Conservation (phyloP, 2,329 filamentous ascomycete genomes). For the Aspergillus hiratsukae region DNA sequence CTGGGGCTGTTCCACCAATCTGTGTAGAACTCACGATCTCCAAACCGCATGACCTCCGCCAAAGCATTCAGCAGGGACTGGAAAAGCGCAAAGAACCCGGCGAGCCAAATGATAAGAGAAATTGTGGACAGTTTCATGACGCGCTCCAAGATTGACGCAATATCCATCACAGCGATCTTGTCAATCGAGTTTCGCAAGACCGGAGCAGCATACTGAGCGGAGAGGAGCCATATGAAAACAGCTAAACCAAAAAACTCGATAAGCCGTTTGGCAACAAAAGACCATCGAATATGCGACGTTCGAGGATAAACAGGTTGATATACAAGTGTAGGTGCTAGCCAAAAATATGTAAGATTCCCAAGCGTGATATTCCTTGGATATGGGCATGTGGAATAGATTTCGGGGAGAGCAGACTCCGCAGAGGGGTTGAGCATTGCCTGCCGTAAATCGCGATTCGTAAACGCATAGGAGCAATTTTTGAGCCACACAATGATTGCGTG, state of each 20-base stretch:
- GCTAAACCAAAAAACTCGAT: slow-evolving; percentile 71
- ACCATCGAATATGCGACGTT: slow-evolving; percentile 74
- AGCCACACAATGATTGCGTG: slow-evolving; percentile 95
- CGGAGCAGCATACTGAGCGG: slow-evolving; percentile 89
- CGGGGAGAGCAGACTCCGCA: slow-evolving; percentile 63
- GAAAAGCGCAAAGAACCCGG: slow-evolving; percentile 94
- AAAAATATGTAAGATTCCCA: slow-evolving; percentile 86
- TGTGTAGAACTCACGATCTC: slow-evolving; percentile 89
- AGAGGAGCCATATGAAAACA: slow-evolving; percentile 92
- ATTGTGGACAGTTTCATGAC: slow-evolving; percentile 95
- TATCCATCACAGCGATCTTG: slow-evolving; percentile 75
- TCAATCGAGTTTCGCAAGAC: slow-evolving; percentile 84
- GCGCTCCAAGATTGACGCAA: slow-evolving; percentile 78
- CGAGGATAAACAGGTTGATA: slow-evolving; percentile 97
- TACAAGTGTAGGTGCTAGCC: slow-evolving; percentile 93
- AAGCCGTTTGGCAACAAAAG: slow-evolving; percentile 78
- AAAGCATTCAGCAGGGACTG: slow-evolving; percentile 88
- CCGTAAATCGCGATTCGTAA: slow-evolving; percentile 92
- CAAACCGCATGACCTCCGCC: slow-evolving; percentile 84
- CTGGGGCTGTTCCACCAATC: slow-evolving; percentile 97
- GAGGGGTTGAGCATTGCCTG: slow-evolving; percentile 83
- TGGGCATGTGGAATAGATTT: slow-evolving; percentile 75
- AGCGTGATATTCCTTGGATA: slow-evolving; percentile 91
- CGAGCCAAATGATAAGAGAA: slow-evolving; percentile 92
- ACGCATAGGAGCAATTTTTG: slow-evolving; percentile 91